phyloP scores from a whole-genome alignment of 495 filamentous ascomycete species.

The Aspergillus bridgeri region DNA sequence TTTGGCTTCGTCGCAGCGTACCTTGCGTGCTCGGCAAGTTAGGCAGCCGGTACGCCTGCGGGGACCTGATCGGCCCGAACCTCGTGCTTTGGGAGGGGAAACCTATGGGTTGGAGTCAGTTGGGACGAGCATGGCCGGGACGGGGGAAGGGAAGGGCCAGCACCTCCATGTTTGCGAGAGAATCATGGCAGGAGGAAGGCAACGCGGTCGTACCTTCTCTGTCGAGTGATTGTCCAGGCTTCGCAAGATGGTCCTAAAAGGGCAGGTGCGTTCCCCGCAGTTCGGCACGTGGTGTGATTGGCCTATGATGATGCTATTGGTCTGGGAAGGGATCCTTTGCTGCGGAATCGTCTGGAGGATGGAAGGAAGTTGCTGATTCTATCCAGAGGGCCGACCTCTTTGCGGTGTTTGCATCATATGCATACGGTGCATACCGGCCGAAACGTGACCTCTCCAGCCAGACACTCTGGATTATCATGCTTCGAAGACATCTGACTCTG shows the following conservation, averaged over 20 bases:
- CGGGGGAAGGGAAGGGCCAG: background rate
- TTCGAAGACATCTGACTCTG: too few relatives aligned
- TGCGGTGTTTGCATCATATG: too few relatives aligned
- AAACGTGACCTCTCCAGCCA: too few relatives aligned
- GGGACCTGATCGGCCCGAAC: conserved; percentile 38
- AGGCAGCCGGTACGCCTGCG: conserved; percentile 44
- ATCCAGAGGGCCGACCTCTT: too few relatives aligned
- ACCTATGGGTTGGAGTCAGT: background rate
- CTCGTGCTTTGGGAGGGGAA: conserved; percentile 31
- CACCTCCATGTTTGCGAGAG: conserved; percentile 4
- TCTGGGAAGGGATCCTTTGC: too few relatives aligned
- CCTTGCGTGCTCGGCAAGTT: conserved; percentile 45
- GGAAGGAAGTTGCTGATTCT: too few relatives aligned
- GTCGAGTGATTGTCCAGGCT: background rate
- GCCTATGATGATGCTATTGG: background rate
- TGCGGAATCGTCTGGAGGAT: too few relatives aligned
- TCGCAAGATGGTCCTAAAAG: background rate
- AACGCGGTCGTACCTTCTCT: background rate
- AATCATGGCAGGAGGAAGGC: background rate
- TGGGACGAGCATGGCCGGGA: background rate
- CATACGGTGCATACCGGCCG: too few relatives aligned
- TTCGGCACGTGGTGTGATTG: conserved; percentile 6
- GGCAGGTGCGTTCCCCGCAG: conserved; percentile 7
- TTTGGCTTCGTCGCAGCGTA: conserved; percentile 43
- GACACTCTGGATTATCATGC: too few relatives aligned